Base-by-base conservation (phyloP, 140 eudicot species). In the Flaveria floridana region DNA sequence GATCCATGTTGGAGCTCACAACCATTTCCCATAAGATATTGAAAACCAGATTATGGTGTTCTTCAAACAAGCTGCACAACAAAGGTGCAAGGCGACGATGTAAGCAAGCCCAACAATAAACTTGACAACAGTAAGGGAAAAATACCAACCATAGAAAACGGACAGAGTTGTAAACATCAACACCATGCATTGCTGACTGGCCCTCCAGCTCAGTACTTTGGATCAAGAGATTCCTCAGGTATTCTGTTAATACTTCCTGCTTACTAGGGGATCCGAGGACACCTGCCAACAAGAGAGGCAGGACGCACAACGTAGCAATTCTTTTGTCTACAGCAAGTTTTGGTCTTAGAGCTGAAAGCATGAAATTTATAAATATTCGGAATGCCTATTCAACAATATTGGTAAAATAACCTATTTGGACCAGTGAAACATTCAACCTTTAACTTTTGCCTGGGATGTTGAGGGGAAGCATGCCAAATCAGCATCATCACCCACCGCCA, bases 1-100 rank as follows among this genome's bases (percentile, higher is more conserved):
- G 74, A 64, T 89, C 85, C 79, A 84, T 83, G 79, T 83, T 84
- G 79, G 96, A 86, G 76, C 97, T 93, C 58, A 85, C 98, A 73
- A 93, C 96, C 98, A 93, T 88, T 82, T 93, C 98, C 98, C 98
- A 93, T 30, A 86, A 72, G 81, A 90, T 86, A 83, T 88, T 90
- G 78, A 93, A 93, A 67, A 90, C 82, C 84, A 93, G 81, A 78
- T 74, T 85, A 57, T 93, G 98, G 72, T 93, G 95, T 75, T 88
- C 98, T 71, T 84, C 92, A 81, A 80, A 90, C 78, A 87, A 76
- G 81, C 98, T 93, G 93, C 87, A 85, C 9, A 9, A 75, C 7
- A 78, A 72, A 4, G 18, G 25, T 8, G n/a, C 46, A 41, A 62
- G 18, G 79, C 15, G 65, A 65, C 26, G 3, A 64, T 47, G 80